A percentile compares a stretch with the other conserved stretches of the same genome.
Evolutionary conservation across 2,329 filamentous ascomycete genomes (phyloP).

Genomic region (Cytospora piceicola): DNA sequence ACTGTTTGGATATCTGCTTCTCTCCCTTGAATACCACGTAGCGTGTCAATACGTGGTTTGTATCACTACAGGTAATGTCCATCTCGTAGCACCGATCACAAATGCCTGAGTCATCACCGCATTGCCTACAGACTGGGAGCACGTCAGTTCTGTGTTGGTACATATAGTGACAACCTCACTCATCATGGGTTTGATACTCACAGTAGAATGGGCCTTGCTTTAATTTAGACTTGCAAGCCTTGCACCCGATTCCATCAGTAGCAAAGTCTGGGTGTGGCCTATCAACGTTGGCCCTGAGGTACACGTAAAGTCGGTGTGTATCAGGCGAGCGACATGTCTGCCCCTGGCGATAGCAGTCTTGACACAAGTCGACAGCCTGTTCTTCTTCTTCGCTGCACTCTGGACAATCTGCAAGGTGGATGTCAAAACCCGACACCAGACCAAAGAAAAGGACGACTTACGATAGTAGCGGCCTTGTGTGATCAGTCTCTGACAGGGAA

Average conservation of each 20-base stretch:
- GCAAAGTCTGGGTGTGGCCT: conserved; percentile 20
- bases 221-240: conserved; percentile 16
- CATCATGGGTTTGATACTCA: neutral
- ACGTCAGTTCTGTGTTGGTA: neutral
- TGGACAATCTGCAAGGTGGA: conserved; percentile 19
- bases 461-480: conserved; percentile 28
- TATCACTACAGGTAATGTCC: conserved; percentile 20
- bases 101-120: conserved; percentile 19
- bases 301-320: conserved; percentile 24
- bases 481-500: conserved; percentile 16
- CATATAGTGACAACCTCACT: no score
- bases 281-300: conserved; percentile 26
- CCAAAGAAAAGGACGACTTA: neutral
- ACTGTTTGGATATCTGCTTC: conserved; percentile 18
- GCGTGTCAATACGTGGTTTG: conserved; percentile 18
- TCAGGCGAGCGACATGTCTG: conserved; percentile 19
- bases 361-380: conserved; percentile 20
- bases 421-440: neutral
- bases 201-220: conserved; percentile 26
- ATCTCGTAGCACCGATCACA: conserved; percentile 28
- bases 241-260: conserved; percentile 18
- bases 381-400: conserved; percentile 22
- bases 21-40: conserved; percentile 25
- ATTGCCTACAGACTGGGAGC: conserved; percentile 21
- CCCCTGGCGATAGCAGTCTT: conserved; percentile 27